Conservation (phyloP, 495 filamentous ascomycete genomes). For the Viridothelium virens region DNA sequence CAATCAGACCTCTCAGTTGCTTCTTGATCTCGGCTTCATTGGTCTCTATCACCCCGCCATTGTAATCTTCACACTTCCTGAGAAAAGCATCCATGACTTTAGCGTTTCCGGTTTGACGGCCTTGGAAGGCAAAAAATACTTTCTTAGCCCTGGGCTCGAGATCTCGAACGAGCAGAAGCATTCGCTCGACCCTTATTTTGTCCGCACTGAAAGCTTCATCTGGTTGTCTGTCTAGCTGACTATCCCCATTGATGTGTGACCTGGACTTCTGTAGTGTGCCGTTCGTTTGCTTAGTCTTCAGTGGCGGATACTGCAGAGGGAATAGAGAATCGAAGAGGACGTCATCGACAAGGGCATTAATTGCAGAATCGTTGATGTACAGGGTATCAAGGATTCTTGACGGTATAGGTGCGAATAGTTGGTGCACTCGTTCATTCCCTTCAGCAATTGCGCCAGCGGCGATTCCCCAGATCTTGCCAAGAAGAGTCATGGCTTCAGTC, state of each 20-base stretch:
- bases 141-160: constrained; percentile 72
- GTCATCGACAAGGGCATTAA: constrained; percentile 74
- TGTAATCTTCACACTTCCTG: constrained; percentile 74
- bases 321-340: constrained; percentile 82
- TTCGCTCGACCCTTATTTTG: constrained; percentile 74
- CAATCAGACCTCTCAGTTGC: constrained; percentile 57
- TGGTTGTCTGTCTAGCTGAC: constrained; percentile 42
- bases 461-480: constrained; percentile 85
- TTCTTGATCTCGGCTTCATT: constrained; percentile 60
- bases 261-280: neutral
- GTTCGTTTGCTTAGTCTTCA: constrained; percentile 56
- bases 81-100: constrained; percentile 64
- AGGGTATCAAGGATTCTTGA: constrained; percentile 78
- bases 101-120: constrained; percentile 60
- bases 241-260: constrained; percentile 31
- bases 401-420: constrained; percentile 69
- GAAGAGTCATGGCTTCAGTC: constrained; percentile 72
- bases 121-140: constrained; percentile 82
- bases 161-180: constrained; percentile 69
- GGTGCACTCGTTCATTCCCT: constrained; percentile 65
- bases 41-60: constrained; percentile 72
- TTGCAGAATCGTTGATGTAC: constrained; percentile 83
- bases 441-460: constrained; percentile 78
- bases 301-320: constrained; percentile 75
- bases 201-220: constrained; percentile 60